Evolutionary conservation across 805 yeast genomes (phyloP), one percentile per base, ranked within the genome.

Genomic region (Candida coleopterorum): DNA sequence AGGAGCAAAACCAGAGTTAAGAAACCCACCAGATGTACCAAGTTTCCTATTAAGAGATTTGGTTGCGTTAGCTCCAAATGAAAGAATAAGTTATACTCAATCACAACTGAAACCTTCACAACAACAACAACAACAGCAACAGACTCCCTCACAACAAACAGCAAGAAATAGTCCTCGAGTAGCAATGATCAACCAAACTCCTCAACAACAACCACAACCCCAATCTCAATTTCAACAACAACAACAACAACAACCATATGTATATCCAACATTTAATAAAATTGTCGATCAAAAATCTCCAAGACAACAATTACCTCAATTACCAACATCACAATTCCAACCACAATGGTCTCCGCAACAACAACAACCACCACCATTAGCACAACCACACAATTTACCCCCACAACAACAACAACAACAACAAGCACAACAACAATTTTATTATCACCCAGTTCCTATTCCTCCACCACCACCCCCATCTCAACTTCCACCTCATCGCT

Each of bases 1-100:
- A 35, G 70, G 60, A 3, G 68, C 74, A 8, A 56, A 59, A n/a
- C 77, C 76, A 1, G 77, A 62, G 2, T 50, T 70, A 31, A 58
- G 71, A 45, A 62, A 61, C 4, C 70, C 77, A 5, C 72, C 77
- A 9, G 72, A 66, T 25, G 70, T 76, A 12, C 77, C 80, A 6
- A 46, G 52, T 33, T 52, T 50, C 32, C 53, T 68, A 38, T 51
- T 69, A 25, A 53, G 73, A 36, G 74, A 68, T 41, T 48, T 67
- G 22, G 72, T 68, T 23, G 68, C 70, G 7, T 50, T 69, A 39
- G 52, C 67, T 21, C 70, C 69, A 15, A 44, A 51, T 12, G 73
- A 68, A 45, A 49, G 74, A 37, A 58, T 68, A 33, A 63, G 64
- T 5, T 52, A 53, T 31, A 60, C 62, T 23, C 65, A 59, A 41